Evolutionary conservation across 768 basidiomycete genomes (phyloP), one percentile per base, ranked within the genome.

Genomic region (Mycena haematopus): DNA sequence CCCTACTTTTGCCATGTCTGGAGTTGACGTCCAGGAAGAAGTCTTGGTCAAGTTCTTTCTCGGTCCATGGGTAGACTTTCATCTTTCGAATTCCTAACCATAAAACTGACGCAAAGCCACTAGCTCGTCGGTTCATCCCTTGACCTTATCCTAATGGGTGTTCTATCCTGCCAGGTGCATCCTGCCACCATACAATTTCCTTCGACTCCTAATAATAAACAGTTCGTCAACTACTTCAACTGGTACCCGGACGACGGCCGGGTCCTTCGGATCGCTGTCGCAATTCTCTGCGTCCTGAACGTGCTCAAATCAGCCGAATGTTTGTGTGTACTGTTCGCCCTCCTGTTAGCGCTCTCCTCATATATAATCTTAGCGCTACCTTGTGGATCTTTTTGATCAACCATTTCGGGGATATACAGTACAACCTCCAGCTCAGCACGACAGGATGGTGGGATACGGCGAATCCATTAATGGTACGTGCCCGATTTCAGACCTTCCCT

Each of bases 41-140:
- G 27, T 47, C 25, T 25, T 47, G 46, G 46, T 47, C 46, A 47
- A 47, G 46, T 47, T 27, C 46, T 47, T 47, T 47, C 46, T 47
- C 25, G 46, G 46, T 27, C 46, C 46, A 47, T 47, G 46, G 46
- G 46, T 47, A 27, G 25, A 25, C 46, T 47, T 47, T 47, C 14
- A 47, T 17, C n/a, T 47, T 47, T 47, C 46, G 4, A 47, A 27
- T 47, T 47, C 25, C 25, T 47, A 25, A 27, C 46, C 17, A 25
- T 25, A n/a, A 15, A 47, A 47, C 3, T 27, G 24, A 27, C 24
- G 15, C 25, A 13, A 47, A 47, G 14, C 46, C 25, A 14, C 25
- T 25, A 47, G 46, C 46, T 47, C 25, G 17, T 47, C 27, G 46
- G 46, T 47, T 47, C 46, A 47, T 27, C 6, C 46, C 46, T 47